Evolutionary conservation across 257 asterid species (phyloP).

Genomic region (Rhazya stricta): DNA sequence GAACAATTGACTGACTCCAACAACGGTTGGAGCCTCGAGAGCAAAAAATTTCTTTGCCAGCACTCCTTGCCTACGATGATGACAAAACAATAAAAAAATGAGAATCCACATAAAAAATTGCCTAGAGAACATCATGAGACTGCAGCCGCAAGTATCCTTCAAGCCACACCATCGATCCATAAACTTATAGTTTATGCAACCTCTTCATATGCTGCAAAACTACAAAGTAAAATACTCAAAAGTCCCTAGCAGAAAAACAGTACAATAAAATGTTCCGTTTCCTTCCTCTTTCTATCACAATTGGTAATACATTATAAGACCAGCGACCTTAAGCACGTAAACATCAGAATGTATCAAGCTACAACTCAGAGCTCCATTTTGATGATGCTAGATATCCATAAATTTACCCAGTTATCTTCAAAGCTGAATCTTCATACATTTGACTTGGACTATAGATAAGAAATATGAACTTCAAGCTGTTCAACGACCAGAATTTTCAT

Average conservation of each 20-base stretch:
- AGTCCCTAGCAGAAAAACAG: conserved; percentile 18
- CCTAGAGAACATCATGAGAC: conserved; percentile 22
- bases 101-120: conserved; percentile 20
- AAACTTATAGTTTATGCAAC: conserved; percentile 48
- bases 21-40: conserved; percentile 14
- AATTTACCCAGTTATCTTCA: conserved; percentile 35
- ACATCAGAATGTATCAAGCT: conserved; percentile 9
- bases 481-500: conserved; percentile 42
- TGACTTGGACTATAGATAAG: conserved; percentile 33
- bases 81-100: conserved; percentile 37
- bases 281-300: conserved; percentile 8
- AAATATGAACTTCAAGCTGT: conserved; percentile 25
- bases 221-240: conserved; percentile 31
- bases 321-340: neutral
- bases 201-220: conserved; percentile 47
- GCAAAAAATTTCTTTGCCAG: conserved; percentile 26
- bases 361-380: conserved; percentile 20
- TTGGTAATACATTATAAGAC: conserved; percentile 2
- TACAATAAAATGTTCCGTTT: conserved; percentile 8
- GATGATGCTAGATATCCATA: conserved; percentile 27
- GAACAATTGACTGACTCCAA: conserved; percentile 15
- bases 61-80: conserved; percentile 53
- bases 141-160: conserved; percentile 51
- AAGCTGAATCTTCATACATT: conserved; percentile 24
- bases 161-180: conserved; percentile 37